Percentiles rank a stretch among this genome's conserved stretches.
Conservation (phyloP, 1,284 basidiomycete species). For the Bondarzewia mesenterica region DNA sequence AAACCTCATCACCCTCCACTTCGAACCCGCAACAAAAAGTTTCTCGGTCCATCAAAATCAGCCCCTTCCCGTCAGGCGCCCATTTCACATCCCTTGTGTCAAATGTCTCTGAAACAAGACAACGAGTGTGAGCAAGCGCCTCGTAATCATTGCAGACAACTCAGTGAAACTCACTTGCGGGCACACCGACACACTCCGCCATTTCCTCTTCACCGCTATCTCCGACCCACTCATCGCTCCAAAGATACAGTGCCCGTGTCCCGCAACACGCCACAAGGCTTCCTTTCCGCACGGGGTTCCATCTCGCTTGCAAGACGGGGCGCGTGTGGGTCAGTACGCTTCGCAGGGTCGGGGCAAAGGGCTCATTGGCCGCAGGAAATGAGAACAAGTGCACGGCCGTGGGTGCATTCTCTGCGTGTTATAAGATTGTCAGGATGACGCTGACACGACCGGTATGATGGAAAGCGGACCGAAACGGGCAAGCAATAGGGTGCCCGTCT, state of each 20-base stretch:
- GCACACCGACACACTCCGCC: conserved; percentile 76
- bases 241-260: conserved; percentile 60
- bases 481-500: conserved; percentile 62
- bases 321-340: conserved; percentile 58
- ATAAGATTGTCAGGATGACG: conserved; percentile 1
- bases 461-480: conserved; percentile 51
- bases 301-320: conserved; percentile 53
- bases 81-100: conserved; percentile 58
- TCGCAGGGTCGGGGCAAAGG: conserved; percentile 49
- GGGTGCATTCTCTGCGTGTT: conserved; percentile 47
- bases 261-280: conserved; percentile 65
- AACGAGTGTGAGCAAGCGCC: not conserved
- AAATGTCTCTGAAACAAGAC: conserved; percentile 44
- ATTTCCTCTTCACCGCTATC: conserved; percentile 46
- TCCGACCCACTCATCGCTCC: conserved; percentile 75
- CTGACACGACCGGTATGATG: not conserved
- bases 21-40: conserved; percentile 82
- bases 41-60: conserved; percentile 63
- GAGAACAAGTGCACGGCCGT: conserved; percentile 33
- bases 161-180: conserved; percentile 48
- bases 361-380: conserved; percentile 19
- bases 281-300: conserved; percentile 73
- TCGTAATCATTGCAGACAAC: not conserved
- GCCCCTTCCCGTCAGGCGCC: conserved; percentile 79
- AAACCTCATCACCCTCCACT: conserved; percentile 42